Base-by-base conservation (phyloP, 2,329 filamentous ascomycete species). In the Rhinocladiella mackenziei region DNA sequence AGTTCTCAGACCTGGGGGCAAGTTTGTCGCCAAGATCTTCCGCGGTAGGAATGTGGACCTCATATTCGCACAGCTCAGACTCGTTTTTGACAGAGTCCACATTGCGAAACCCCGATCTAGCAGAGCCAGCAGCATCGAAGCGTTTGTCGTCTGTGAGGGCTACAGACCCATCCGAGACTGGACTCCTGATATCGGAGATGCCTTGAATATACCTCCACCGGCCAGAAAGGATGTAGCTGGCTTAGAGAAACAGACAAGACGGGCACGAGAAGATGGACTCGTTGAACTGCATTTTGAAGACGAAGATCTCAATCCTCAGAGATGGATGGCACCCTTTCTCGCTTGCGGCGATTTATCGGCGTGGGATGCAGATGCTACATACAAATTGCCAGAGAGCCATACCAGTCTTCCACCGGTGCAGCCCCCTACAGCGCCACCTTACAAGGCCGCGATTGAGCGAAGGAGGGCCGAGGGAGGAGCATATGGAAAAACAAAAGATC, bases 21-120 rank as follows among this genome's bases (percentile, higher is more conserved):
- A 88, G 60, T 98, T 98, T 58, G 91, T 98, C 5, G 92, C 92
- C 48, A 98, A 98, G 72, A 96, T 98, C 50, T 98, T 98, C 70
- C 75, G 92, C 11, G 89, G 87, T 11, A 83, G 89, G 57, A 92
- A 97, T 59, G 89, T 97, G n/a, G 92, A 97, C 61, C 73, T 97
- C 17, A 78, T 98, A 6, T 97, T 92, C 61, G 89, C 89, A 2
- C 92, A 98, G 64, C 77, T 98, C 40, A 92, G 89, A 63, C 80
- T 91, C 14, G 89, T 97, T 42, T 98, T 98, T 56, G 80, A 84
- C 54, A 73, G 79, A 41, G 92, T 98, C 30, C 79, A 87, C 15
- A 88, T 97, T 11, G 89, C 92, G 9, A 98, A 98, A 70, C 92
- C 92, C 2, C 75, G 92, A 41, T 94, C 88, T 52, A 95, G 88